These are phyloP conservation scores for Zea luxurians DNA, from an alignment of 176 grass and related monocot genomes.

Conservation along the genomic window DNA sequence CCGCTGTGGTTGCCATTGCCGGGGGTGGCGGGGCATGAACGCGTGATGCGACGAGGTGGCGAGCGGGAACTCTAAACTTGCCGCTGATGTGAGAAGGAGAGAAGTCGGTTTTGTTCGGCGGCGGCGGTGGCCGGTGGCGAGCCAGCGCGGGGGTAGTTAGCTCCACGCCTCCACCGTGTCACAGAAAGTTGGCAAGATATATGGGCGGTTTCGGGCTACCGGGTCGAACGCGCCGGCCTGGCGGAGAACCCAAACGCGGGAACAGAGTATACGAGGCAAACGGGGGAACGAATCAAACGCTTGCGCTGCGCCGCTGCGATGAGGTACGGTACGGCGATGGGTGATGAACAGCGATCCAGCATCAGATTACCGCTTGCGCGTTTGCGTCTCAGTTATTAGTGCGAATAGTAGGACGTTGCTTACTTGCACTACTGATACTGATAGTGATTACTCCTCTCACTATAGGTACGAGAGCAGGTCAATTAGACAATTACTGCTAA, in stretches of 20 bases:
- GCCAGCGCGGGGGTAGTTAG: conserved; percentile 34
- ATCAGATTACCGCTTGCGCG: background rate
- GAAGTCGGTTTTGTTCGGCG: background rate
- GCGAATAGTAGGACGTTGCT: background rate
- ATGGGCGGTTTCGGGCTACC: background rate
- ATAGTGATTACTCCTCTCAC: background rate
- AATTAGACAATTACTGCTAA: background rate
- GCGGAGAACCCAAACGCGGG: background rate
- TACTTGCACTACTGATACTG: background rate
- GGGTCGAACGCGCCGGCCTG: background rate
- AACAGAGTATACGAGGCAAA: conserved; percentile 47
- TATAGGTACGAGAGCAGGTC: background rate
- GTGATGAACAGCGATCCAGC: conserved; percentile 5
- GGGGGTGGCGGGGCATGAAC: conserved; percentile 45
- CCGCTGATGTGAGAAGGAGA: background rate
- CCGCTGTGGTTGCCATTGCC: conserved; percentile 50
- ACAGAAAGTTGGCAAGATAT: conserved; percentile 37
- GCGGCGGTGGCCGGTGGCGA: conserved; percentile 23
- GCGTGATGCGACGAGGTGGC: background rate
- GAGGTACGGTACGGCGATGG: background rate
- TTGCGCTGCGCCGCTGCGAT: background rate
- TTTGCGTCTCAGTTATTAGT: background rate
- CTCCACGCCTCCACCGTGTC: conserved; percentile 28
- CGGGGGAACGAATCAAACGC: background rate
- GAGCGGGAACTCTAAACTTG: conserved; percentile 13